phyloP scores from a whole-genome alignment of 177 flowering plant genomes.

The Telopea speciosissima region DNA sequence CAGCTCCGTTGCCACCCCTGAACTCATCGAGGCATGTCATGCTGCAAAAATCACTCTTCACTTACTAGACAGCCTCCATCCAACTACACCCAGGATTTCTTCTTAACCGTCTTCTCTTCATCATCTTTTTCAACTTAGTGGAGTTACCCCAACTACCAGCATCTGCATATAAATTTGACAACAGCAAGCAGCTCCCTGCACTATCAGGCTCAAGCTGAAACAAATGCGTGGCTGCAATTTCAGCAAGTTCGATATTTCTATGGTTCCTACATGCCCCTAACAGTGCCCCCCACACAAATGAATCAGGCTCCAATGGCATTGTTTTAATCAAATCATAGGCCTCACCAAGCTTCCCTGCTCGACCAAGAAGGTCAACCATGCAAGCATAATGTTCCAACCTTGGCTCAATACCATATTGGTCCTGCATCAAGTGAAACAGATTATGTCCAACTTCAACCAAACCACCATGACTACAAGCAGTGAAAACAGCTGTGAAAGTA shows the following conservation, averaged over 20 bases:
- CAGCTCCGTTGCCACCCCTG: no score
- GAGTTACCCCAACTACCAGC: conserved; percentile 51
- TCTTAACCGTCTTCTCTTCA: conserved; percentile 38
- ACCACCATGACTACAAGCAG: conserved; percentile 77
- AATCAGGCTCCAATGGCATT: conserved; percentile 73
- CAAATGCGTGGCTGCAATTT: conserved; percentile 53
- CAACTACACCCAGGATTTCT: conserved; percentile 64
- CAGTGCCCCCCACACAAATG: conserved; percentile 86
- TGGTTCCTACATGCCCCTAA: conserved; percentile 74
- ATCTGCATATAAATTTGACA: conserved; percentile 55
- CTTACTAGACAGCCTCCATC: conserved; percentile 34
- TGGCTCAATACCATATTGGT: conserved; percentile 41
- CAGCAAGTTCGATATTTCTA: conserved; percentile 65
- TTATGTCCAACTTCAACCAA: conserved; percentile 43
- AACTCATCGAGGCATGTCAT: no score
- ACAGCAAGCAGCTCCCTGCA: conserved; percentile 44
- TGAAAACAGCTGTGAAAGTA: conserved; percentile 55
- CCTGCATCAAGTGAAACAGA: conserved; percentile 53
- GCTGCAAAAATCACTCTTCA: background rate
- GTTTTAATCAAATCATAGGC: conserved; percentile 55
- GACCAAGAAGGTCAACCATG: conserved; percentile 79
- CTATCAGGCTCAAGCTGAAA: conserved; percentile 59
- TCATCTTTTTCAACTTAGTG: conserved; percentile 38
- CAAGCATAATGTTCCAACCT: conserved; percentile 85
- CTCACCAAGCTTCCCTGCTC: conserved; percentile 63